Percentiles rank a stretch among this genome's conserved stretches.
phyloP scores from a whole-genome alignment of 2,329 filamentous ascomycete genomes.

The Ceratocystis colombiana region DNA sequence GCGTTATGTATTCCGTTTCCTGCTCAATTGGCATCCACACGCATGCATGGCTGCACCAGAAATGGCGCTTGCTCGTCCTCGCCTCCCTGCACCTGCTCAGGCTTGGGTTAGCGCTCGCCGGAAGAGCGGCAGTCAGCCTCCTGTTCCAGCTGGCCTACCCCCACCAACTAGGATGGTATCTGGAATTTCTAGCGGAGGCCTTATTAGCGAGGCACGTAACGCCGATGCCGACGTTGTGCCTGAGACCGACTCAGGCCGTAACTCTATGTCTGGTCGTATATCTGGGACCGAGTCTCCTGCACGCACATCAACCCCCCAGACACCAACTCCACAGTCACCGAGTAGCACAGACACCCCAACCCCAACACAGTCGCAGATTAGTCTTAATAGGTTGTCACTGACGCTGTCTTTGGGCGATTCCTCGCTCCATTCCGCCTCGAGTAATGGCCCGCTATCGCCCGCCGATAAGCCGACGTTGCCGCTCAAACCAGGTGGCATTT shows the following conservation, averaged over 20 bases:
- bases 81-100: conserved; percentile 62
- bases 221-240: conserved; percentile 35
- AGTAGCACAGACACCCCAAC: conserved; percentile 12
- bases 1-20: conserved; percentile 63
- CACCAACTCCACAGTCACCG: background rate
- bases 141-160: conserved; percentile 34
- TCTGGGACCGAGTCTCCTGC: conserved; percentile 11
- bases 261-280: conserved; percentile 23
- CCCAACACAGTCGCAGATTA: conserved; percentile 4
- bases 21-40: conserved; percentile 52
- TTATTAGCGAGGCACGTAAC: conserved; percentile 44
- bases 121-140: conserved; percentile 35
- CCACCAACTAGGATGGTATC: conserved; percentile 41
- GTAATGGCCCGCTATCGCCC: conserved; percentile 9
- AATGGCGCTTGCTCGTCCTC: conserved; percentile 52
- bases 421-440: conserved; percentile 1
- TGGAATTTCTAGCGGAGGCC: conserved; percentile 38
- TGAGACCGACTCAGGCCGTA: conserved; percentile 28
- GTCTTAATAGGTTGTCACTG: conserved; percentile 1
- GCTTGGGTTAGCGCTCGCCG: conserved; percentile 43
- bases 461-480: conserved; percentile 32
- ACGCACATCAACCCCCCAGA: conserved; percentile 11
- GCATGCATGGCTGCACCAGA: conserved; percentile 33
- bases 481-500: conserved; percentile 39
- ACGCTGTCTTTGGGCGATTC: conserved; percentile 1